Conservation (phyloP, 1,139 yeast species). For the Saccharomyces hybrid region DNA sequence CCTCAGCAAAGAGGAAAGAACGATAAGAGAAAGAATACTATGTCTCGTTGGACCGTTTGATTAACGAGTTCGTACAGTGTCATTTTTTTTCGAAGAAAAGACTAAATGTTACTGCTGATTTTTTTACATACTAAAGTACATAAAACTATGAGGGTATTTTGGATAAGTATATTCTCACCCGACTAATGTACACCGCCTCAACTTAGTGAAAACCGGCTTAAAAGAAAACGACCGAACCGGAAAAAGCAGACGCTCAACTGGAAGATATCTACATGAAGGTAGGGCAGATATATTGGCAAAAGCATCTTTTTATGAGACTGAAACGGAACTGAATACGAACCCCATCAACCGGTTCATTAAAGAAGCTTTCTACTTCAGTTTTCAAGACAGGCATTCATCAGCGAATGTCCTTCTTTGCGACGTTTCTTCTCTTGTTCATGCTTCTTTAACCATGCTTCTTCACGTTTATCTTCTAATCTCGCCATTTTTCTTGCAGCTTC, state of each 20-base stretch:
- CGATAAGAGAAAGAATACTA: neutral
- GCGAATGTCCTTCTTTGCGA: conserved; percentile 8
- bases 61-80: neutral
- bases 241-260: neutral
- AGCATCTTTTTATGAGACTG: neutral
- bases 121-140: neutral
- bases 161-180: neutral
- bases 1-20: neutral
- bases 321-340: neutral
- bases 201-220: neutral
- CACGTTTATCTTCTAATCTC: conserved; percentile 49
- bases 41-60: neutral
- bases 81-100: neutral
- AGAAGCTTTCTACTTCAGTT: neutral
- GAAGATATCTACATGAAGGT: neutral
- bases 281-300: neutral
- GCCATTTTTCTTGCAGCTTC: conserved; percentile 54
- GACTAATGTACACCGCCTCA: neutral
- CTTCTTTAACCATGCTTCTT: conserved; percentile 50
- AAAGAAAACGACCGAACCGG: neutral
- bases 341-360: neutral
- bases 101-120: neutral
- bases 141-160: neutral
- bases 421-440: conserved; percentile 38
- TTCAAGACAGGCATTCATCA: neutral